These are phyloP conservation scores for Umbelopsis vinacea DNA, from an alignment of 192 early-diverging fungal genomes.

Conservation along the genomic window DNA sequence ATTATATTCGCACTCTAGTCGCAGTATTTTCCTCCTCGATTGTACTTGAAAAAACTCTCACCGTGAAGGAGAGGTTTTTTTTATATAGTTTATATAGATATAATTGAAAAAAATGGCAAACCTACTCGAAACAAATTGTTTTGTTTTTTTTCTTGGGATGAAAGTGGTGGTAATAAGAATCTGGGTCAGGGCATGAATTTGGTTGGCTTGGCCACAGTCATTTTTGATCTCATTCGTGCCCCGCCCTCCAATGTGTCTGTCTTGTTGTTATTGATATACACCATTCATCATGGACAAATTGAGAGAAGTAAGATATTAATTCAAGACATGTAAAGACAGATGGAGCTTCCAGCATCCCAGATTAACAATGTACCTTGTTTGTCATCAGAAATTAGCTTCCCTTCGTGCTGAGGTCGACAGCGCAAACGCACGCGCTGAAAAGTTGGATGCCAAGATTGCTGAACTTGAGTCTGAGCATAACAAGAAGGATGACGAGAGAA, in stretches of 20 bases:
- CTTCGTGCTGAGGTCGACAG: constrained; percentile 47
- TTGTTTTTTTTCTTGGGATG: background rate
- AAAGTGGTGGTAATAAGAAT: background rate
- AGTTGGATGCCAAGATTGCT: constrained; percentile 34
- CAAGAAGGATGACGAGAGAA: constrained; percentile 49
- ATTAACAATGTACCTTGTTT: background rate
- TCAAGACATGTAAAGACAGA: background rate
- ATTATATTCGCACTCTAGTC: too few relatives aligned
- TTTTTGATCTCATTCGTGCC: background rate
- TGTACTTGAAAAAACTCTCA: too few relatives aligned
- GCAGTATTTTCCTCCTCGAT: too few relatives aligned
- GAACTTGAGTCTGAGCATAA: constrained; percentile 41
- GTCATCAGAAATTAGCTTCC: constrained; percentile 45
- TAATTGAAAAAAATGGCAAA: constrained; percentile 7
- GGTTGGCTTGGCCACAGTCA: background rate
- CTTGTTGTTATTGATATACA: constrained; percentile 7
- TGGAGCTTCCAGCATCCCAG: background rate
- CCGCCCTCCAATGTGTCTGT: background rate
- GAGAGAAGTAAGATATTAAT: background rate
- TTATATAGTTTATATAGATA: constrained; percentile 9
- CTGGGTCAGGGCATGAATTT: constrained; percentile 10
- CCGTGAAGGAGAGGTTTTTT: background rate
- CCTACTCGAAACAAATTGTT: background rate
- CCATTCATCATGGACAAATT: constrained; percentile 19
- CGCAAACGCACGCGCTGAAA: constrained; percentile 35